Conservation (phyloP, 306 rosid genomes). For the Casuarina cunninghamiana region DNA sequence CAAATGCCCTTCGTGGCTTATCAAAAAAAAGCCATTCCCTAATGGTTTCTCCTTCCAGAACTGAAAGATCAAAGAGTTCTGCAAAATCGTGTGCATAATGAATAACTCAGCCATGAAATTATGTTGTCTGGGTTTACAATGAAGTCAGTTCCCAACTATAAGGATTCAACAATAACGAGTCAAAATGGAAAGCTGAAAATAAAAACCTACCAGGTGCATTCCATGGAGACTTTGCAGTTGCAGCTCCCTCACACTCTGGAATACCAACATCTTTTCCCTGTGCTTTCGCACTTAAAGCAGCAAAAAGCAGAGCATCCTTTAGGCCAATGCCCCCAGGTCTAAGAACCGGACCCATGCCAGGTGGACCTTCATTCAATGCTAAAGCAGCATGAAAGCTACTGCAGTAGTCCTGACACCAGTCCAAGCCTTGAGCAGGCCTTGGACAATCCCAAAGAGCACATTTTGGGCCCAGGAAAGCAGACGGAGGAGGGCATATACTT, state of each 20-base stretch:
- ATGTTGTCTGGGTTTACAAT: conserved; percentile 14
- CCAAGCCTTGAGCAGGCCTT: conserved; percentile 84
- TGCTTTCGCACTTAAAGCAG: conserved; percentile 86
- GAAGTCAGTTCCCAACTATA: conserved; percentile 1
- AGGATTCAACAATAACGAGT: conserved; percentile 8
- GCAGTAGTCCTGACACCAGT: conserved; percentile 93
- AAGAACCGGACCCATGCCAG: conserved; percentile 94
- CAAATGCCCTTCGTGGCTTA: conserved; percentile 97
- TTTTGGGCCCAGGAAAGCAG: conserved; percentile 94
- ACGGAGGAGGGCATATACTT: conserved; percentile 85
- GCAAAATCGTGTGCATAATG: conserved; percentile 28
- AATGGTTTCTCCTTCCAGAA: conserved; percentile 85
- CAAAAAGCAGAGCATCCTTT: conserved; percentile 86
- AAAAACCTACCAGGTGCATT: conserved; percentile 84
- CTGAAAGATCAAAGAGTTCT: conserved; percentile 91
- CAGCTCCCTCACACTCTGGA: conserved; percentile 99
- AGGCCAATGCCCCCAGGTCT: conserved; percentile 95
- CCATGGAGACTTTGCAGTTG: conserved; percentile 99
- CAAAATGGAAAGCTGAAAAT: conserved; percentile 10
- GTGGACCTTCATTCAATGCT: conserved; percentile 96
- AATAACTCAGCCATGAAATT: conserved; percentile 6
- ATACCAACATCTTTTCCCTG: conserved; percentile 94
- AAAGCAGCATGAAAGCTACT: conserved; percentile 90
- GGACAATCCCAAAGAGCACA: conserved; percentile 99
- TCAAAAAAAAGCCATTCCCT: conserved; percentile 99